phyloP scores from a whole-genome alignment of 495 filamentous ascomycete species.

The Chaetomidium leptoderma region DNA sequence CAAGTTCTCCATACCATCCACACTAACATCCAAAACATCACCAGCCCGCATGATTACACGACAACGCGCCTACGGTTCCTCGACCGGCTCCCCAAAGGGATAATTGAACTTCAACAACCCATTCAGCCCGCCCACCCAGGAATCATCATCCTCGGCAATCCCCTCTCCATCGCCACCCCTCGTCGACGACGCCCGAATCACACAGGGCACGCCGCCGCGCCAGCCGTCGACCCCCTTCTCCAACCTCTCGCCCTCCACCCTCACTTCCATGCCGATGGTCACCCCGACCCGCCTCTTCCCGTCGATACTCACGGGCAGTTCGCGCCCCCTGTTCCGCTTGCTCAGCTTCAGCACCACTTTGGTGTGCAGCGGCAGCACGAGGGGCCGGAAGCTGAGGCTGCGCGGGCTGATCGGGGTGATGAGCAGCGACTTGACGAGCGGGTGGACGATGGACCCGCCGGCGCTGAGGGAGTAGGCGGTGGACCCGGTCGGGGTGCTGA shows the following conservation, averaged over 20 bases:
- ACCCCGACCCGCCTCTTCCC: constrained; percentile 72
- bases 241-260: constrained; percentile 77
- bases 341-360: constrained; percentile 80
- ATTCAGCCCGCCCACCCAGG: constrained; percentile 95
- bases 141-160: constrained; percentile 66
- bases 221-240: constrained; percentile 50
- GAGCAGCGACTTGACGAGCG: constrained; percentile 77
- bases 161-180: constrained; percentile 40
- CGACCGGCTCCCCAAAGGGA: constrained; percentile 71
- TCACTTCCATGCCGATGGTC: constrained; percentile 78
- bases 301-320: constrained; percentile 84
- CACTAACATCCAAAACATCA: neutral
- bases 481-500: constrained; percentile 87
- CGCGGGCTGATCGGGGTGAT: constrained; percentile 93
- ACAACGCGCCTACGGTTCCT: constrained; percentile 14
- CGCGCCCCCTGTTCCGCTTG: constrained; percentile 75
- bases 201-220: constrained; percentile 65
- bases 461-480: constrained; percentile 91
- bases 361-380: constrained; percentile 82
- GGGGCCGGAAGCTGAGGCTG: constrained; percentile 82
- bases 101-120: constrained; percentile 95
- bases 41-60: neutral
- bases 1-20: constrained; percentile 6
- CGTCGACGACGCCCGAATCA: constrained; percentile 50
- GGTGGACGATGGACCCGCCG: constrained; percentile 93